A percentile compares a stretch with the other conserved stretches of the same genome.
These are phyloP conservation scores for Raphanus hybrid DNA, from an alignment of 441 rosid species.

Conservation along the genomic window DNA sequence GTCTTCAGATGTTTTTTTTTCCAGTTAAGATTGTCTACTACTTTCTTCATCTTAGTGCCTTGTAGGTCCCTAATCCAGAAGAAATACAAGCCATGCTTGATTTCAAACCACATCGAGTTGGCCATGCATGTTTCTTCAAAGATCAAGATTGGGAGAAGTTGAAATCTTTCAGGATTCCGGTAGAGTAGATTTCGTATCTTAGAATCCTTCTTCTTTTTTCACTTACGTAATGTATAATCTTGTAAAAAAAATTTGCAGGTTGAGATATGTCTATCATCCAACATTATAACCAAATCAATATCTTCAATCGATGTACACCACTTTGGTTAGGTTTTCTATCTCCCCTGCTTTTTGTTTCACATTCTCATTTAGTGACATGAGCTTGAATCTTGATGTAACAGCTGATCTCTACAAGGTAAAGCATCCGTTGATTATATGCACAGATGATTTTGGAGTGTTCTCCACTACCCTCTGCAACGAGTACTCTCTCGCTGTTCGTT, in stretches of 20 bases:
- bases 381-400: constrained; percentile 41
- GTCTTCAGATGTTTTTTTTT: not conserved
- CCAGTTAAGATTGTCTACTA: constrained; percentile 20
- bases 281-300: constrained; percentile 76
- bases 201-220: not conserved
- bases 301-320: constrained; percentile 87
- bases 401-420: constrained; percentile 71
- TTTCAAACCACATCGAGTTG: constrained; percentile 84
- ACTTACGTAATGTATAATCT: not conserved
- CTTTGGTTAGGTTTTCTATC: constrained; percentile 61
- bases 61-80: constrained; percentile 83
- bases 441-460: constrained; percentile 90
- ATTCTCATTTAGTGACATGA: constrained; percentile 1
- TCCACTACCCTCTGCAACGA: constrained; percentile 81
- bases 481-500: constrained; percentile 69
- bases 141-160: constrained; percentile 68
- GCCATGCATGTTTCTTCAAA: constrained; percentile 82
- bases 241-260: constrained; percentile 55
- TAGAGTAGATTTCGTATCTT: constrained; percentile 37
- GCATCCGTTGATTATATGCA: constrained; percentile 84
- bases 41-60: constrained; percentile 65
- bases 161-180: constrained; percentile 73
- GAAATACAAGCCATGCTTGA: constrained; percentile 88
- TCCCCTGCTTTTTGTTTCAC: constrained; percentile 19
- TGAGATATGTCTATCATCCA: constrained; percentile 97